phyloP scores from a whole-genome alignment of 805 yeast species.

The Barnettozyma pratensis region DNA sequence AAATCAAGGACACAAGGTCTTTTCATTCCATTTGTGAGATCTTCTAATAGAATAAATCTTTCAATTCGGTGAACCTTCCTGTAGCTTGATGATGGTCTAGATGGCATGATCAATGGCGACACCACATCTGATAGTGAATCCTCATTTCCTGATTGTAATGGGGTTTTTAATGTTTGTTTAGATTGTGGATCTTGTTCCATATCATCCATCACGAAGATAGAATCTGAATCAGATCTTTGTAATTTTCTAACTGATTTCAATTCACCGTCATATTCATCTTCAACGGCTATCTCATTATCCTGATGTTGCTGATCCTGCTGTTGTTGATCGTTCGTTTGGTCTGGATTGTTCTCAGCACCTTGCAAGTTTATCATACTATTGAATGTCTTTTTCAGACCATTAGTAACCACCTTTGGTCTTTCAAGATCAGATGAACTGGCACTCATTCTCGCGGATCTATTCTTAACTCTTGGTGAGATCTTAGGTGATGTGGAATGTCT shows the following conservation, averaged over 20 bases:
- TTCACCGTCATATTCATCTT: neutral
- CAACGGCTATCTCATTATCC: neutral
- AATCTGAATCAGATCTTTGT: slow-evolving; percentile 25
- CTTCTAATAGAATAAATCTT: slow-evolving; percentile 84
- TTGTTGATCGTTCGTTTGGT: neutral
- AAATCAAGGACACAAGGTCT: slow-evolving; percentile 90
- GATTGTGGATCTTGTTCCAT: slow-evolving; percentile 1
- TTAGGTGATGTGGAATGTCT: slow-evolving; percentile 20
- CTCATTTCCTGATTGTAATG: slow-evolving; percentile 1
- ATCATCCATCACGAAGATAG: slow-evolving; percentile 43
- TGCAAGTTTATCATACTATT: slow-evolving; percentile 1
- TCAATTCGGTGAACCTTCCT: slow-evolving; percentile 56
- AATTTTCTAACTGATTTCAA: neutral
- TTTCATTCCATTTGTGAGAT: slow-evolving; percentile 74
- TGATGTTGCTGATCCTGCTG: neutral
- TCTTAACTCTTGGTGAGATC: slow-evolving; percentile 1
- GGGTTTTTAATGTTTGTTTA: neutral
- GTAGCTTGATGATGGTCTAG: slow-evolving; percentile 1
- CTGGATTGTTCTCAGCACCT: neutral
- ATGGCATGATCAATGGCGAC: slow-evolving; percentile 20
- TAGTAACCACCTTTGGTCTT: slow-evolving; percentile 13
- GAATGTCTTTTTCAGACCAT: neutral
- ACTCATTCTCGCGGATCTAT: slow-evolving; percentile 18
- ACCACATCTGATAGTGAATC: slow-evolving; percentile 12
- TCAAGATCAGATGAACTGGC: slow-evolving; percentile 22